These are phyloP conservation scores for Fusarium verrucosum DNA, from an alignment of 2,329 filamentous ascomycete species.

Conservation along the genomic window DNA sequence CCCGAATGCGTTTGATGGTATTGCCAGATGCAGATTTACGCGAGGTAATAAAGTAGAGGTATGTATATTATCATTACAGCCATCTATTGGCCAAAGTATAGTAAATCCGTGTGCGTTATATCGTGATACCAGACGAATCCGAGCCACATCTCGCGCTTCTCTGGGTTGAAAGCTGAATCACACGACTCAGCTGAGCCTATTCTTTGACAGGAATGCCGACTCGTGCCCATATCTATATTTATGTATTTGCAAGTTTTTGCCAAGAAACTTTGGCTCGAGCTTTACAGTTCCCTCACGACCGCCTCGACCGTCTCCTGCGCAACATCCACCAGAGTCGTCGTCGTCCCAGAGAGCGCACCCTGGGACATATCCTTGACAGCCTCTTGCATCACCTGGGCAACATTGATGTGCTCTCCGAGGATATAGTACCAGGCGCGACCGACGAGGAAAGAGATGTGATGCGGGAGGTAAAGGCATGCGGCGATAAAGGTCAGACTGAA, in stretches of 20 bases:
- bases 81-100: slow-evolving; percentile 26
- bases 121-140: slow-evolving; percentile 26
- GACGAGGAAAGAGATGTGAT: slow-evolving; percentile 84
- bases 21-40: not conserved
- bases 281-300: slow-evolving; percentile 50
- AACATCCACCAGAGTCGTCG: slow-evolving; percentile 39
- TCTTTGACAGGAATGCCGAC: not conserved
- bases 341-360: slow-evolving; percentile 44
- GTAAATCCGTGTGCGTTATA: slow-evolving; percentile 34
- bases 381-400: slow-evolving; percentile 50
- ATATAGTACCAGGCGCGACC: slow-evolving; percentile 95
- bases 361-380: slow-evolving; percentile 48
- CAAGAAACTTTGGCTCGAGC: not conserved
- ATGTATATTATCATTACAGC: slow-evolving; percentile 39
- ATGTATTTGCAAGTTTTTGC: not conserved
- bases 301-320: slow-evolving; percentile 41
- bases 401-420: slow-evolving; percentile 76
- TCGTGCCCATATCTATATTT: not conserved
- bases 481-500: slow-evolving; percentile 87
- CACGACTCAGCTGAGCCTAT: not conserved
- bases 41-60: not conserved
- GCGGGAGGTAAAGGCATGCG: slow-evolving; percentile 89
- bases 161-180: not conserved
- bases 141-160: not conserved
- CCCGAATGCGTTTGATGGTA: not conserved